Evolutionary conservation across 805 yeast genomes (phyloP).

Genomic region (Lipomyces orientalis): DNA sequence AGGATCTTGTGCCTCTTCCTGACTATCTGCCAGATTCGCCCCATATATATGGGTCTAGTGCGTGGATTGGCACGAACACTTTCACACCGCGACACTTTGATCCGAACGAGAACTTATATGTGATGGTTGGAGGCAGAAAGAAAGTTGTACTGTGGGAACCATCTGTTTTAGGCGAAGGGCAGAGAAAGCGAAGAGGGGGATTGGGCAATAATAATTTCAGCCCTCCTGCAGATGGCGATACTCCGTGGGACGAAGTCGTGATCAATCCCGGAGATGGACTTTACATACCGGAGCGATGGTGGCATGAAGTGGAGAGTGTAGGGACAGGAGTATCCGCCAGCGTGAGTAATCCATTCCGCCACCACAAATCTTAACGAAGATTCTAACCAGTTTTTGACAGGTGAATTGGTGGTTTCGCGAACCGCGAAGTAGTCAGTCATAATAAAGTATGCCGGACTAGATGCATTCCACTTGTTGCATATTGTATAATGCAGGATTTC

Average conservation of each 20-base stretch:
- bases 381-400: conserved; percentile 6
- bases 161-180: background rate
- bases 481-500: background rate
- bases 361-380: too few relatives aligned
- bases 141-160: conserved; percentile 32
- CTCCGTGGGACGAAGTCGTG: conserved; percentile 15
- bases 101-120: conserved; percentile 36
- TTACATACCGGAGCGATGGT: conserved; percentile 36
- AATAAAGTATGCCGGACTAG: background rate
- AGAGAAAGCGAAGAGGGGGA: conserved; percentile 5
- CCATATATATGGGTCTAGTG: conserved; percentile 27
- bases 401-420: conserved; percentile 39
- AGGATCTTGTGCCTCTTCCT: conserved; percentile 27
- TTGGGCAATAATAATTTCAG: conserved; percentile 27
- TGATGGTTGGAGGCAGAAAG: conserved; percentile 34
- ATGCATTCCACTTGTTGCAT: background rate
- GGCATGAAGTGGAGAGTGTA: conserved; percentile 34
- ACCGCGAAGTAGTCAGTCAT: conserved; percentile 5
- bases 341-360: conserved; percentile 12
- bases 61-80: conserved; percentile 36
- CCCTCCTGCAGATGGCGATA: conserved; percentile 13
- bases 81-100: conserved; percentile 37
- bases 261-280: conserved; percentile 36
- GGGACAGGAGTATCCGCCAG: conserved; percentile 28
- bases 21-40: conserved; percentile 14